Evolutionary conservation across 148 eudicot genomes (phyloP).

Genomic region (Rheum nobile): DNA sequence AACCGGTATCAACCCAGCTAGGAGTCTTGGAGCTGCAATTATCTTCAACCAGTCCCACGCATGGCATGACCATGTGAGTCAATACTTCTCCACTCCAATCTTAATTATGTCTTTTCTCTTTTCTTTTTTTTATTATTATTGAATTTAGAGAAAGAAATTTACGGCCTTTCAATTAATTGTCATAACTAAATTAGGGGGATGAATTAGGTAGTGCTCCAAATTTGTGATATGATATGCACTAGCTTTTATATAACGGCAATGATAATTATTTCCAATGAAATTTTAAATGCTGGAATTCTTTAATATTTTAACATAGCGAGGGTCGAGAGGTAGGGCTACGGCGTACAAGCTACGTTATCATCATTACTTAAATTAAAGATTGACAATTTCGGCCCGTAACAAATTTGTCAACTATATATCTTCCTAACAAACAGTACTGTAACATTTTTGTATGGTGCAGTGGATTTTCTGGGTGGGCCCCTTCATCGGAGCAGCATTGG

Average conservation of each 20-base stretch:
- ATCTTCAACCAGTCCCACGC: conserved; percentile 45
- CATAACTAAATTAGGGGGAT: too few relatives aligned
- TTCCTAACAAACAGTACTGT: neutral
- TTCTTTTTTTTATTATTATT: neutral
- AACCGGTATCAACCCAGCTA: conserved; percentile 61
- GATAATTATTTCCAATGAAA: too few relatives aligned
- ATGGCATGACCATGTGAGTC: conserved; percentile 58
- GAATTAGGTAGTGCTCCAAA: too few relatives aligned
- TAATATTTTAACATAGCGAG: neutral
- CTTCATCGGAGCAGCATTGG: conserved; percentile 58
- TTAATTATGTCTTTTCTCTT: too few relatives aligned
- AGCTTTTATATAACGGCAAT: too few relatives aligned
- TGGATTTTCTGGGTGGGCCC: conserved; percentile 83
- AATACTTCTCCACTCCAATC: neutral
- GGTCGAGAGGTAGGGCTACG: neutral
- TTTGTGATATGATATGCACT: too few relatives aligned
- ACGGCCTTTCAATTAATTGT: too few relatives aligned
- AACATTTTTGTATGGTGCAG: conserved; percentile 18
- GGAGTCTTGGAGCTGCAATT: conserved; percentile 61
- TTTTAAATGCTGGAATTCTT: too few relatives aligned
- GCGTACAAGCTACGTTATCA: neutral
- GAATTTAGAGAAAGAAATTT: too few relatives aligned
- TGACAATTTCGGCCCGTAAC: neutral
- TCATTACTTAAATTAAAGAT: neutral
- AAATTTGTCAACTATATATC: neutral